Evolutionary conservation across 2,329 filamentous ascomycete species (phyloP).

Genomic region (Talaromyces sp.): DNA sequence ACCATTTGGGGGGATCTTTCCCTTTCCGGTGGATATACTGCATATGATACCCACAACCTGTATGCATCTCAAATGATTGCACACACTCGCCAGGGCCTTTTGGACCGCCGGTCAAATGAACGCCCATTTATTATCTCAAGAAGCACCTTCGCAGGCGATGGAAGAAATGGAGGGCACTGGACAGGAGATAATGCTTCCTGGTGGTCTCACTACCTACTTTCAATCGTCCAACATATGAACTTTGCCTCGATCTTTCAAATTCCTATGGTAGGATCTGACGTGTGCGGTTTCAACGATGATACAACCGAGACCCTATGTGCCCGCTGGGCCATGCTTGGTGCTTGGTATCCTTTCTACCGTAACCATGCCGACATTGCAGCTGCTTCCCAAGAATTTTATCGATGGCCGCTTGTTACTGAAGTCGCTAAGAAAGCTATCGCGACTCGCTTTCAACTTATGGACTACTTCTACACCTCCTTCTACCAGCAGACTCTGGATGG

Average conservation of each 20-base stretch:
- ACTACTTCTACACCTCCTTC: constrained; percentile 73
- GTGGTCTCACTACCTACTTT: constrained; percentile 56
- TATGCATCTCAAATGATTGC: constrained; percentile 69
- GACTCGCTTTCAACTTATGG: constrained; percentile 67
- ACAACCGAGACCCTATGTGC: constrained; percentile 65
- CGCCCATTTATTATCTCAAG: constrained; percentile 70
- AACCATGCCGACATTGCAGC: constrained; percentile 59
- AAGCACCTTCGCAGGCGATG: constrained; percentile 69
- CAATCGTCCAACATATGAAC: constrained; percentile 54
- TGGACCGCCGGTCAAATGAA: constrained; percentile 55
- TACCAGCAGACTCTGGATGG: constrained; percentile 58
- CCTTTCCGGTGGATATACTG: constrained; percentile 57
- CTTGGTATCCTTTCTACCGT: constrained; percentile 70
- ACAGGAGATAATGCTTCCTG: constrained; percentile 55
- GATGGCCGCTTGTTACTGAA: constrained; percentile 57
- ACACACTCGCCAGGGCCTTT: constrained; percentile 61
- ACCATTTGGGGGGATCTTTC: constrained; percentile 63
- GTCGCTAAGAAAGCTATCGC: constrained; percentile 65
- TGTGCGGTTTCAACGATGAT: constrained; percentile 69
- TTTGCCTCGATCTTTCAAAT: constrained; percentile 63
- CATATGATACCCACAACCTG: constrained; percentile 73
- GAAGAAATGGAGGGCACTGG: constrained; percentile 54
- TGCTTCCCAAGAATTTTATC: constrained; percentile 66
- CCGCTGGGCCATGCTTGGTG: constrained; percentile 67
- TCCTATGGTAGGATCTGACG: constrained; percentile 65